Base-by-base conservation (phyloP, 345 rosid species). In the Citropsis articulata region DNA sequence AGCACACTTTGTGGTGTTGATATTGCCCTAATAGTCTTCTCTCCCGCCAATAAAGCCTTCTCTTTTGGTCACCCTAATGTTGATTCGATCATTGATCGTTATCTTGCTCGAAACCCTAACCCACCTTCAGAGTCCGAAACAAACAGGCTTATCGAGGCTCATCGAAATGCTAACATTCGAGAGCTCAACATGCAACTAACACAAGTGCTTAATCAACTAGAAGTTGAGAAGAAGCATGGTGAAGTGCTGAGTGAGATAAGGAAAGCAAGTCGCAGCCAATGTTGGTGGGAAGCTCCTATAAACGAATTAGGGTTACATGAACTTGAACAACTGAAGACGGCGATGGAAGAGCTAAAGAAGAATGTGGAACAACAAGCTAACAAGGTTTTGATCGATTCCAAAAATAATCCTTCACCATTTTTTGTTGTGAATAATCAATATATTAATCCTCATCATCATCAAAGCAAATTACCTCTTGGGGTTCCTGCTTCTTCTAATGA, bases 51-150 rank as follows among this genome's bases (percentile, higher is more conserved):
- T 12, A 91, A 93, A 80, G 78, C 82, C 12, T 90, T 82, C 81
- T 88, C 93, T 38, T 91, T 90, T 27, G 93, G 95, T 30, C 90
- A 91, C 69, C 69, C 69, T 4, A 33, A 35, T 24, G 69, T 88
- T 8, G 84, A 89, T 1, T 31, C 76, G 25, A 68, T 86, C 4
- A 36, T 87, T 0, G 75, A 86, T 18, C 85, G 82, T 0, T 90
- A 83, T 68, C 77, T 87, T 22, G 69, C 75, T 70, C 72, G 72
- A 10, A 81, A 53, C 28, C 75, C 70, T 40, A 53, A 53, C 57
- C 55, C 62, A 9, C 38, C 36, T 38, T 71, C 38, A 35, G 65
- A 40, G 10, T 33, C 76, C 1, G 22, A 28, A 0, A 7, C 64
- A 19, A n/a, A 71, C 33, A 82, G 70, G 38, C 22, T 75, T 40